Base-by-base conservation (phyloP, 1,284 basidiomycete species). In the Dichomitus squalens region DNA sequence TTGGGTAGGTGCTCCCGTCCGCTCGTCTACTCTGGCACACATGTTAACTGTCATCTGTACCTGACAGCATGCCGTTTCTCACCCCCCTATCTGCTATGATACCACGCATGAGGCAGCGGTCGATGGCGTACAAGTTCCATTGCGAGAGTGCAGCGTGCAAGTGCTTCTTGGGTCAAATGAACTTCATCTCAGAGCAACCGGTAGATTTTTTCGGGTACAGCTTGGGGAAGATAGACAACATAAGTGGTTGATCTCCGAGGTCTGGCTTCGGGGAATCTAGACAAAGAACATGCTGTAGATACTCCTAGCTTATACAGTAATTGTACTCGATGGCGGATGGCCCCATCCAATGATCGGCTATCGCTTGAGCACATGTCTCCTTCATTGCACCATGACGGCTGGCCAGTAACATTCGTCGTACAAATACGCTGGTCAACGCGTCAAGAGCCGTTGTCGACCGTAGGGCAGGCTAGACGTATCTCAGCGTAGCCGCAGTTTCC, bases 201-300 rank as follows among this genome's bases (percentile, higher is more conserved):
- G 64, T 1, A 55, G 75, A 43, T 74, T 72, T 55, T 77, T 80
- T 64, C 73, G 73, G 55, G 70, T 68, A 18, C 66, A 68, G 36
- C 69, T 76, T 21, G 53, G 63, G 29, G 65, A 68, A 41, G 69
- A 75, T 49, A 63, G 70, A 49, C 53, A 65, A 31, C 64, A 68
- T 39, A 65, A 65, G n/a, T 84, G 82, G 81, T 66, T 65, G 52
- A 63, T 85, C 47, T 69, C 77, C 57, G 83, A 81, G 61, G 66
- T 82, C 12, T 84, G 78, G 79, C 58, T 78, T 53, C 72, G 75
- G 55, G 73, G 67, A 3, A 40, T 65, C 38, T 63, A 64, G 47
- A 51, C 21, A 8, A n/a, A 18, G 18, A 33, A 47, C 50, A 16
- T 27, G 40, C 31, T 51, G 25, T 31, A 33, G 9, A 25, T 43